Evolutionary conservation across 371 early-diverging fungal species (phyloP).

Genomic region (Parasitella parasitica): DNA sequence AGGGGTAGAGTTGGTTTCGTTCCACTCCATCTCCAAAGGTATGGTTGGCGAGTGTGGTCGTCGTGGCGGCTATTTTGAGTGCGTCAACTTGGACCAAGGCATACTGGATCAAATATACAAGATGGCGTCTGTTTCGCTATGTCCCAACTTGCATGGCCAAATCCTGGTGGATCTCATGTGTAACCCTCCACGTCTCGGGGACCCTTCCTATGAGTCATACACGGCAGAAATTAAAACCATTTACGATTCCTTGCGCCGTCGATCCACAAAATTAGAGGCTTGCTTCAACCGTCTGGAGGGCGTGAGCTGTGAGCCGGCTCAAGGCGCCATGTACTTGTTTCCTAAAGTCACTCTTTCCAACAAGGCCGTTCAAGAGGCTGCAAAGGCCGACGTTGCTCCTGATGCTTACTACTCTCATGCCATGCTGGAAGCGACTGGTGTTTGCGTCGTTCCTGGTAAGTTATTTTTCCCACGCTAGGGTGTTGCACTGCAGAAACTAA

Average conservation of each 20-base stretch:
- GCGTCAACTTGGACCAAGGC: conserved; percentile 72
- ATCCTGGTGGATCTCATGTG: conserved; percentile 93
- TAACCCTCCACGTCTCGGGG: conserved; percentile 84
- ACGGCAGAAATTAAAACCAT: conserved; percentile 71
- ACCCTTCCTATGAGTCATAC: conserved; percentile 78
- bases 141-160: conserved; percentile 87
- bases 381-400: conserved; percentile 61
- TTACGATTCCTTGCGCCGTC: conserved; percentile 80
- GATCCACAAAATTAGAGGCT: conserved; percentile 72
- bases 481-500: no score
- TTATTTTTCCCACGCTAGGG: conserved; percentile 7
- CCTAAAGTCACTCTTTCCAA: conserved; percentile 78
- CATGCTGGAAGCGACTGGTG: conserved; percentile 91
- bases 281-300: conserved; percentile 87
- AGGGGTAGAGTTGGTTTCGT: conserved; percentile 82
- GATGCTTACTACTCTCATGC: conserved; percentile 85
- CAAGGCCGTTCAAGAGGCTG: conserved; percentile 74
- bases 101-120: conserved; percentile 90
- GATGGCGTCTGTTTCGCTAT: conserved; percentile 88
- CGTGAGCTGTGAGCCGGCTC: conserved; percentile 84
- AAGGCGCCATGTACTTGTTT: conserved; percentile 97
- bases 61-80: conserved; percentile 98
- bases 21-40: conserved; percentile 96
- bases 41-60: conserved; percentile 98
- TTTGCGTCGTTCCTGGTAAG: conserved; percentile 65